Base-by-base conservation (phyloP, 306 rosid species). In the Fragaria vesca region DNA sequence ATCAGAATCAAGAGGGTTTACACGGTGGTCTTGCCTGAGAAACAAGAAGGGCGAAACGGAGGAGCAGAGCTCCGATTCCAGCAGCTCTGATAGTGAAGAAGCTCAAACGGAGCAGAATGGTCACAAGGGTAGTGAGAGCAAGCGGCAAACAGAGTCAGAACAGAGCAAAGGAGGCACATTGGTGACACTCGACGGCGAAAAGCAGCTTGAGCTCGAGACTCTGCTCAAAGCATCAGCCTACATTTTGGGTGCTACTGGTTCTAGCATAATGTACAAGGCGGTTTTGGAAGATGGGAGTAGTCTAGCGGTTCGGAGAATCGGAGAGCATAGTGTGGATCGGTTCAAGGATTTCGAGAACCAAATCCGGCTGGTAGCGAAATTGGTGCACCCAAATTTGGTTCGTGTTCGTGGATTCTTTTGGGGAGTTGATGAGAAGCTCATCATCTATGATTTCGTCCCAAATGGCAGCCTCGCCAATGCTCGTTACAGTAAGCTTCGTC, bases 211-310 rank as follows among this genome's bases (percentile, higher is more conserved):
- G 45, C 62, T 91, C 0, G 99, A 95, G 81, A 88, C 99, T 0
- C 87, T 95, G 13, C 79, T 95, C 0, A 95, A 88, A 40, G 97
- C 99, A 3, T 95, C 99, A 0, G 99, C 97, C 0, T 95, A 89
- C 26, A 95, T 93, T 50, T 70, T 95, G 34, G 99, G 97, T 0
- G 99, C 97, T 2, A 95, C 97, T 0, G 97, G 99, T 47, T 93
- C 99, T 6, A 95, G 99, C 82, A 95, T 95, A 76, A 88, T 91
- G 94, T 95, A 95, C 78, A 95, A 95, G 73, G 99, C 99, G 0
- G 97, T 95, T 43, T 89, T 95, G 0, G 97, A 95, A 72, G 97
- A 95, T n/a, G 99, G 99, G 0, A 81, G 84, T 0, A 69, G 90
- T 2, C 72, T 95, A 0, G 99, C 99, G 1, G 97, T 95, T 77